Evolutionary conservation across 257 asterid species (phyloP), one percentile per base, ranked within the genome.

Genomic region (Solanum medicagineum): DNA sequence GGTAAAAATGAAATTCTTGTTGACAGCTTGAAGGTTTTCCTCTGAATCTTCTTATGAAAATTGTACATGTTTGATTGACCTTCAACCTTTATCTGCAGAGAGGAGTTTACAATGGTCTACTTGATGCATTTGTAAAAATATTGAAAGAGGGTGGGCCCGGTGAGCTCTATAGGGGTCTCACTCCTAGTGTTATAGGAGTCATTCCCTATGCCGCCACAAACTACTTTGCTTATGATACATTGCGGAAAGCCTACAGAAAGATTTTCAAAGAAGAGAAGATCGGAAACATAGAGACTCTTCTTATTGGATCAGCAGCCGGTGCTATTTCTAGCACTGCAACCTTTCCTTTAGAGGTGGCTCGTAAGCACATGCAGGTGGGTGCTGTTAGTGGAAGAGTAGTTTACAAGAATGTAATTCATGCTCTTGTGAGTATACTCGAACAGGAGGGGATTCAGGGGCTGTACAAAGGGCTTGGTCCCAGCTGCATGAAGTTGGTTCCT

Each of bases 271-370:
- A 92, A 85, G 94, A 93, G 85, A 92, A 87, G 69, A 93, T 95
- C 0, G 98, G 98, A 15, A 96, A 95, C 81, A 87, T 96, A n/a
- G 99, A 94, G 68, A 96, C 99, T 2, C 97, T 96, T 32, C 86
- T 95, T 85, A 94, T 95, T 47, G 99, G 99, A 6, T 94, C 99
- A 0, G 92, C 92, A 6, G 97, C 98, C 3, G 99, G 98, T 77
- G 98, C 98, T 26, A 92, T 96, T 83, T 97, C 99, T 4, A 97
- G 99, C 93, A 93, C 87, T 16, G 98, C 99, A 4, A 97, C 98
- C 0, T 97, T 97, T 73, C 98, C 99, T 3, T 91, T 97, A 4
- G 99, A 97, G 90, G 99, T 97, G 83, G 98, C 98, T 47, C 97
- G 99, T 16, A 95, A 94, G 89, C 98, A 92, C 75, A 97, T 95